phyloP scores from a whole-genome alignment of 192 early-diverging fungal species.

The Entomortierella chlamydospora region DNA sequence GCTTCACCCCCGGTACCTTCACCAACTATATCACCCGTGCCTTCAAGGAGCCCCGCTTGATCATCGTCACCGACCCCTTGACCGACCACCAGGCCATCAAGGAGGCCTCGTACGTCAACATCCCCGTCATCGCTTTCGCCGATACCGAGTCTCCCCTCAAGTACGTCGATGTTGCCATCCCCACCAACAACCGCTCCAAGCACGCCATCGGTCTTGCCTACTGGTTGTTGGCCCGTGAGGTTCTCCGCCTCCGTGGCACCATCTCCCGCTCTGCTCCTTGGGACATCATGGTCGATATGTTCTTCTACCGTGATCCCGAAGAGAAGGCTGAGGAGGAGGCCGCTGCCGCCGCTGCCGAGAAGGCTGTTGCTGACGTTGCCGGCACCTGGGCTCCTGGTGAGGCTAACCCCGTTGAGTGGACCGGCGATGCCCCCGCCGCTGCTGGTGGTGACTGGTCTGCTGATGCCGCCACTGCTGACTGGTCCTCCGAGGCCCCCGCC shows the following conservation, averaged over 20 bases:
- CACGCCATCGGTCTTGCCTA: constrained; percentile 98
- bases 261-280: constrained; percentile 87
- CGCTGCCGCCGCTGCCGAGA: constrained; percentile 64
- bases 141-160: constrained; percentile 97
- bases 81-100: constrained; percentile 98
- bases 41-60: constrained; percentile 99
- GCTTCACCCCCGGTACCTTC: constrained; percentile 99
- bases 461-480: constrained; percentile 43
- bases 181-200: constrained; percentile 99
- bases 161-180: constrained; percentile 98
- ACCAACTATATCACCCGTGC: constrained; percentile 99
- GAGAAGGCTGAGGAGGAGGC: constrained; percentile 95
- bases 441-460: constrained; percentile 30
- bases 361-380: constrained; percentile 59
- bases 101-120: constrained; percentile 99
- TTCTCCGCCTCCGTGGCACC: constrained; percentile 96
- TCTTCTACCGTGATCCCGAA: constrained; percentile 99
- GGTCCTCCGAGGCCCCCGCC: constrained; percentile 27
- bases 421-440: constrained; percentile 20
- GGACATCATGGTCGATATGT: constrained; percentile 99
- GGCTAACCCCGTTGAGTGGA: constrained; percentile 54
- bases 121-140: constrained; percentile 99
- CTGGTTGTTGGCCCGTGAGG: constrained; percentile 98
- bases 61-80: constrained; percentile 97
- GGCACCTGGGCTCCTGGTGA: constrained; percentile 55